Conservation (phyloP, 495 filamentous ascomycete species). For the Penicillium steckii region DNA sequence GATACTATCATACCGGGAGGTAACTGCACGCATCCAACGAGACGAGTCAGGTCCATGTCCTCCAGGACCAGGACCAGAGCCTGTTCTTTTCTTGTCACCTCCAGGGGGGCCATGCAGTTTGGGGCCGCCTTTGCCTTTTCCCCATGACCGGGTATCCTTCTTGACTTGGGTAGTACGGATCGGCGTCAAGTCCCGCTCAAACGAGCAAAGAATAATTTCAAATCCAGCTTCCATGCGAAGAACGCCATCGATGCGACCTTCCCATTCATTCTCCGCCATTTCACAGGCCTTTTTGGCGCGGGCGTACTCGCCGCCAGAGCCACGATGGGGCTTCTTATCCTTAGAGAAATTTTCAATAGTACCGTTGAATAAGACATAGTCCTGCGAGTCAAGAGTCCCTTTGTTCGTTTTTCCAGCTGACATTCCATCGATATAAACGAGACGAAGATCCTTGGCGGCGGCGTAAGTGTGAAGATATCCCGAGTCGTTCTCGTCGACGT, state of each 20-base stretch:
- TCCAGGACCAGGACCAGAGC: constrained; percentile 9
- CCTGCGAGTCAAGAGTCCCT: constrained; percentile 62
- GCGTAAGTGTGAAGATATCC: constrained; percentile 60
- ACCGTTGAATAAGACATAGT: constrained; percentile 47
- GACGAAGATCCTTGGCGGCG: constrained; percentile 45
- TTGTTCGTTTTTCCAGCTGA: constrained; percentile 56
- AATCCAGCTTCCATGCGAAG: constrained; percentile 69
- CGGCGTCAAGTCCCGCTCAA: constrained; percentile 40
- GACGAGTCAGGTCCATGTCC: constrained; percentile 5
- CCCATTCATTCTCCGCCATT: constrained; percentile 45
- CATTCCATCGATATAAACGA: constrained; percentile 64
- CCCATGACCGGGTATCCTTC: constrained; percentile 1
- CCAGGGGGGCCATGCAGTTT: neutral
- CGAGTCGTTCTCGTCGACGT: constrained; percentile 8
- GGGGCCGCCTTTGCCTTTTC: neutral
- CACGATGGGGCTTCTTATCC: constrained; percentile 24
- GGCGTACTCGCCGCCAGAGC: constrained; percentile 31
- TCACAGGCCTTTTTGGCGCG: constrained; percentile 52
- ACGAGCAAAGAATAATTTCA: constrained; percentile 67
- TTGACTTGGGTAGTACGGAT: constrained; percentile 30
- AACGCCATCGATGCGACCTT: constrained; percentile 54
- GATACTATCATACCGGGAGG: constrained; percentile 59
- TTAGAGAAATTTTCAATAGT: constrained; percentile 8
- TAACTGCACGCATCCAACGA: constrained; percentile 40
- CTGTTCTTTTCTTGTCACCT: constrained; percentile 15